phyloP scores from a whole-genome alignment of 768 basidiomycete genomes.

The Exidia glandulosa region DNA sequence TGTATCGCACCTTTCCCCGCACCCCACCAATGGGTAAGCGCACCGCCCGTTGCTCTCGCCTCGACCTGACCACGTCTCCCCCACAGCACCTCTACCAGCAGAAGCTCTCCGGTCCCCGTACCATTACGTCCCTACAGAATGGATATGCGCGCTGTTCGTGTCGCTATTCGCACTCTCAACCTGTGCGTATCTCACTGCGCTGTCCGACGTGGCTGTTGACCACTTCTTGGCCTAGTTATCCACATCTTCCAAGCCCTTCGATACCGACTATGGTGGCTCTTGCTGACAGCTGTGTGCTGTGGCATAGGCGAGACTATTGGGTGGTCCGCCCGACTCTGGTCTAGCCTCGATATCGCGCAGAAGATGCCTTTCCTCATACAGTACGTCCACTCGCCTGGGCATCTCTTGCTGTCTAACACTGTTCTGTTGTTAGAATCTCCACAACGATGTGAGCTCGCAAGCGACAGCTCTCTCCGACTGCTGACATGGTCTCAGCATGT shows the following conservation, averaged over 20 bases:
- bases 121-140: constrained; percentile 29
- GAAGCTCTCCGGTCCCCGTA: constrained; percentile 24
- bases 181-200: constrained; percentile 14
- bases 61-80: background rate
- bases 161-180: constrained; percentile 31
- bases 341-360: background rate
- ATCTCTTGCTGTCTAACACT: background rate
- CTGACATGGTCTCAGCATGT: constrained; percentile 24
- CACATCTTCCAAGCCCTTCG: constrained; percentile 35
- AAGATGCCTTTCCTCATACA: constrained; percentile 32
- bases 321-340: constrained; percentile 28
- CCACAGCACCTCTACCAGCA: background rate
- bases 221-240: constrained; percentile 21
- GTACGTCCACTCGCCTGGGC: constrained; percentile 11
- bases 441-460: constrained; percentile 26
- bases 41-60: background rate
- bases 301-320: constrained; percentile 42
- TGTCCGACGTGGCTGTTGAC: background rate
- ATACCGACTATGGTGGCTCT: constrained; percentile 40
- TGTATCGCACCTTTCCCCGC: too few relatives aligned
- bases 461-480: background rate
- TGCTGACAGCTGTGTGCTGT: constrained; percentile 36
- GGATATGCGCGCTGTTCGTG: constrained; percentile 28
- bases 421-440: constrained; percentile 27
- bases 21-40: background rate